These are phyloP conservation scores for Acorus gramineus DNA, from an alignment of 106 monocot species.

Conservation along the genomic window DNA sequence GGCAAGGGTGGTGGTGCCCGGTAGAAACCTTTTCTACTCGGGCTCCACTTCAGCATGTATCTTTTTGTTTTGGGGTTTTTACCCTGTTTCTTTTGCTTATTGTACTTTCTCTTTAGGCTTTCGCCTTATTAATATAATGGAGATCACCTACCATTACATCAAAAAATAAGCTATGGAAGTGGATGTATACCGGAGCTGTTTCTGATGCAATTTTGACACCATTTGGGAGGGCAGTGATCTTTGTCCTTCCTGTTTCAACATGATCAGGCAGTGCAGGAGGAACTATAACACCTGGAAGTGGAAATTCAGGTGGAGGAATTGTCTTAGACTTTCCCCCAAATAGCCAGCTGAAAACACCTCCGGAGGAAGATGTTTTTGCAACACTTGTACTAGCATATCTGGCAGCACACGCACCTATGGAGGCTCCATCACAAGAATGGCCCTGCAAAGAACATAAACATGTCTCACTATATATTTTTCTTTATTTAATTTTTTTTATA, in stretches of 20 bases:
- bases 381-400: constrained; percentile 71
- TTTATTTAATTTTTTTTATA: no score
- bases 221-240: constrained; percentile 58
- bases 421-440: constrained; percentile 14
- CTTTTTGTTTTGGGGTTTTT: no score
- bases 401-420: constrained; percentile 11
- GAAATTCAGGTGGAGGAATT: constrained; percentile 46
- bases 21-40: no score
- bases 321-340: constrained; percentile 35
- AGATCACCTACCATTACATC: no score
- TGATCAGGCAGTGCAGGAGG: constrained; percentile 56
- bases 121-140: no score
- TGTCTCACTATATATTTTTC: not conserved
- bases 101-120: no score
- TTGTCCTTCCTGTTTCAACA: constrained; percentile 56
- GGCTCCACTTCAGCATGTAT: no score
- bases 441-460: constrained; percentile 1
- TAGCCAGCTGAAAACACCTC: constrained; percentile 57
- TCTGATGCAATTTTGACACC: constrained; percentile 70
- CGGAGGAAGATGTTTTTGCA: constrained; percentile 38
- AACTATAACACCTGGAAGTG: constrained; percentile 44
- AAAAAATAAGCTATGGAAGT: not conserved
- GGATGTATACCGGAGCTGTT: constrained; percentile 42
- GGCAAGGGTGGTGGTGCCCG: no score
- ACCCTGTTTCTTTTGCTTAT: no score